Evolutionary conservation across 805 yeast species (phyloP), one percentile per base, ranked within the genome.

Genomic region (Wickerhamomyces alni): DNA sequence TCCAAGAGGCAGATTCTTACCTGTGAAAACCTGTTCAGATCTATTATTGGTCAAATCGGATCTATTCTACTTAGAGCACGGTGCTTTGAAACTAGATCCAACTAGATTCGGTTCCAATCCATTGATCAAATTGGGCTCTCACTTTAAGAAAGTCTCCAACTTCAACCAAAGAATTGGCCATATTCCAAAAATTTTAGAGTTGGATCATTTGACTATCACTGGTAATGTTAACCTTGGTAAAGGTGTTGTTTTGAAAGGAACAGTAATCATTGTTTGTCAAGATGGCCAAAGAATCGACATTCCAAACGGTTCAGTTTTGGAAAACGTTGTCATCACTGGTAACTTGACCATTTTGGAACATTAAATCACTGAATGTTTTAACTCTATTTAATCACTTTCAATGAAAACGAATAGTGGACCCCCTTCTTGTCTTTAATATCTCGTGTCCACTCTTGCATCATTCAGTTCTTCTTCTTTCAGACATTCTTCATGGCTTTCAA

Each of bases 11-110:
- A 82, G 99, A 62, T 93, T 93, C 76, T 75, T 93, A 69, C 99
- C 99, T 13, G 99, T 93, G 55, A 93, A 93, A 74, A 93, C 99
- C 16, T 87, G 93, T 65, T 88, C 97, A 7, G 99, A 93, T 64
- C 70, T 93, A 65, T 70, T 93, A 54, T 75, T 93, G 57, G 99
- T 93, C 49, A 93, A 93, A 68, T 88, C 97, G 9, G 98, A 93
- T 63, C 74, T 93, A 58, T 93, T 91, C 72, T 76, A 73, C 59
- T 73, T 93, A 62, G 86, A 83, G 61, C 97, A 88, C 59, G 98
- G 99, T 60, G 82, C 95, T 12, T 75, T 93, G 54, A 80, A 74
- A 51, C 68, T 91, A 61, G 91, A 87, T 58, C 81, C 89, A 38
- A 69, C 80, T 39, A 80, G 99, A 67, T 91, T 82, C 54, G 94